A percentile compares a stretch with the other conserved stretches of the same genome.
These are phyloP conservation scores for Coniochaeta prunicola DNA, from an alignment of 2,329 filamentous ascomycete genomes.

Conservation along the genomic window DNA sequence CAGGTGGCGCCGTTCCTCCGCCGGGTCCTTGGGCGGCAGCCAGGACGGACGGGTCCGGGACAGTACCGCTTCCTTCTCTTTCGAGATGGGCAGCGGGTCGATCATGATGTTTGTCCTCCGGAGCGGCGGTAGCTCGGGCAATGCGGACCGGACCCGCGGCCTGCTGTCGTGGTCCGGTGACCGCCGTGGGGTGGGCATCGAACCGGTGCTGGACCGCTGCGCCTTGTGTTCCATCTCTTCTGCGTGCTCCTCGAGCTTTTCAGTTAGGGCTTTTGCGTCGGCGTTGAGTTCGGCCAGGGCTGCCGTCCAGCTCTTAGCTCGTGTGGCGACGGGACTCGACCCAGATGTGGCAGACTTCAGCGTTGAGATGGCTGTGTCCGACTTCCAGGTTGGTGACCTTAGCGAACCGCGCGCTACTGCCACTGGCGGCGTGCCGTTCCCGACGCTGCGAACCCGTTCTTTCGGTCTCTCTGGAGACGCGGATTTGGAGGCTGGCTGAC, in stretches of 20 bases:
- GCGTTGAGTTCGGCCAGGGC: conserved; percentile 61
- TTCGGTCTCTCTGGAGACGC: conserved; percentile 47
- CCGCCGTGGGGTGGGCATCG: conserved; percentile 25
- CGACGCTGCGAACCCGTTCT: conserved; percentile 45
- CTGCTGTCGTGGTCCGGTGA: conserved; percentile 34
- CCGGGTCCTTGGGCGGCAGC: conserved; percentile 80
- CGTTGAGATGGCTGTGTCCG: conserved; percentile 30
- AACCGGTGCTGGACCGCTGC: conserved; percentile 27
- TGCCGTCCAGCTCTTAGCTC: conserved; percentile 69
- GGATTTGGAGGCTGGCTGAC: conserved; percentile 43
- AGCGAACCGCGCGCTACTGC: conserved; percentile 53
- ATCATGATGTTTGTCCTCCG: conserved; percentile 75
- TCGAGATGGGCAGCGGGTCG: conserved; percentile 74
- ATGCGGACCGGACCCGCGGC: conserved; percentile 55
- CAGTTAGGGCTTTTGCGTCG: conserved; percentile 68
- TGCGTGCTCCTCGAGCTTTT: conserved; percentile 73
- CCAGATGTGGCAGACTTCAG: conserved; percentile 14
- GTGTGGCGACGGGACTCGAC: conserved; percentile 37
- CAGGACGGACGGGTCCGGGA: conserved; percentile 76
- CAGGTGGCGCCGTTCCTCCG: conserved; percentile 84
- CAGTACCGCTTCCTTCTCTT: conserved; percentile 78
- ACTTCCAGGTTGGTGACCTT: conserved; percentile 48
- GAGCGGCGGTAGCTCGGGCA: conserved; percentile 62
- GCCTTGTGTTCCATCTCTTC: conserved; percentile 49
- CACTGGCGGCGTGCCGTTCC: conserved; percentile 57